Evolutionary conservation across 495 filamentous ascomycete genomes (phyloP).

Genomic region (Terfezia boudieri): DNA sequence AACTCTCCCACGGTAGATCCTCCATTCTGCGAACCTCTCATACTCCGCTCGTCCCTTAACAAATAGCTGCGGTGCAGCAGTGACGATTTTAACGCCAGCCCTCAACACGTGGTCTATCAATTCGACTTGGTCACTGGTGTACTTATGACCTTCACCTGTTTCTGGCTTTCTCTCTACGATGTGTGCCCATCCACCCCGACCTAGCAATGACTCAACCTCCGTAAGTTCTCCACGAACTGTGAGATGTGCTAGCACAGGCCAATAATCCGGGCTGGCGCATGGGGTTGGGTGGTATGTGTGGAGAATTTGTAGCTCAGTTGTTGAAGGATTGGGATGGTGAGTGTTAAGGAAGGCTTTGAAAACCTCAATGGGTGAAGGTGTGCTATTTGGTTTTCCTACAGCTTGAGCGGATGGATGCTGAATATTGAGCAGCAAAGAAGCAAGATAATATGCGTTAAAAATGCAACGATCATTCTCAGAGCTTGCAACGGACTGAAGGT

Average conservation of each 20-base stretch:
- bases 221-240: conserved; percentile 14
- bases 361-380: conserved; percentile 4
- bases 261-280: conserved; percentile 7
- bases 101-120: conserved; percentile 9
- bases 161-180: conserved; percentile 7
- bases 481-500: conserved; percentile 9
- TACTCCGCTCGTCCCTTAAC: conserved; percentile 10
- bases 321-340: conserved; percentile 8
- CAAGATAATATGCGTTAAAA: conserved; percentile 13
- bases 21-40: conserved; percentile 11
- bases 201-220: conserved; percentile 9
- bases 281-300: conserved; percentile 13
- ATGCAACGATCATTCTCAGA: conserved; percentile 4
- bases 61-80: background rate
- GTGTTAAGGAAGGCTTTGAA: conserved; percentile 14
- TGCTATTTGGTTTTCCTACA: background rate
- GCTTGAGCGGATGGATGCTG: conserved; percentile 13
- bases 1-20: conserved; percentile 17
- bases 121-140: background rate
- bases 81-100: conserved; percentile 6
- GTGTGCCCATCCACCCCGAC: conserved; percentile 8
- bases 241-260: conserved; percentile 8
- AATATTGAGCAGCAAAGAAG: conserved; percentile 11
- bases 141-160: conserved; percentile 1
- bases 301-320: conserved; percentile 7